Evolutionary conservation across 306 rosid species (phyloP).

Genomic region (Hylodesmum podocarpum): DNA sequence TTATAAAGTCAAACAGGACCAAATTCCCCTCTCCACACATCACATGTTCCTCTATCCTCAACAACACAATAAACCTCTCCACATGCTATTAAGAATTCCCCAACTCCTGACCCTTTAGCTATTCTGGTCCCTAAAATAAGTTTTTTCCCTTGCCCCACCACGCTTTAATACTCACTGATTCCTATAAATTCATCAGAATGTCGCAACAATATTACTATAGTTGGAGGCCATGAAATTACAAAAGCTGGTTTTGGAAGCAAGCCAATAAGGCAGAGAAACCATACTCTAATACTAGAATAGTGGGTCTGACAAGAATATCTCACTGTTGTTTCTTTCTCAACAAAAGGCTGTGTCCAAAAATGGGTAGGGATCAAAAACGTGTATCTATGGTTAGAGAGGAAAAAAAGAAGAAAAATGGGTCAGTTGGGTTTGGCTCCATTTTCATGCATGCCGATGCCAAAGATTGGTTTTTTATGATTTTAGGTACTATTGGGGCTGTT

Average conservation of each 20-base stretch:
- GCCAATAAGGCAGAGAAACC: not conserved
- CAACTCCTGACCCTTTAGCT: not conserved
- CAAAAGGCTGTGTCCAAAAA: not conserved
- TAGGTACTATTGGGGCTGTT: constrained; percentile 55
- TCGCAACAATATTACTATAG: not conserved
- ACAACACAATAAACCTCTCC: constrained; percentile 8
- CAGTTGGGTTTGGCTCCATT: constrained; percentile 44
- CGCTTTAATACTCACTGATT: not conserved
- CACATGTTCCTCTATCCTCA: not conserved
- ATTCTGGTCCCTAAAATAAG: not conserved
- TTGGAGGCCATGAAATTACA: not conserved
- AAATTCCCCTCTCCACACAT: constrained; percentile 10
- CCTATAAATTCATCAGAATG: constrained; percentile 30
- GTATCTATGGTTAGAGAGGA: not conserved
- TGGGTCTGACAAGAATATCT: constrained; percentile 11
- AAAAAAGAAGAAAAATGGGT: constrained; percentile 30
- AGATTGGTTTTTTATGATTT: constrained; percentile 49
- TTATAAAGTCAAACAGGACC: constrained; percentile 21
- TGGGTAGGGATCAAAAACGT: constrained; percentile 22
- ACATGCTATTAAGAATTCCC: constrained; percentile 17
- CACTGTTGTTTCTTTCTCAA: constrained; percentile 19
- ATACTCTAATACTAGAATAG: not conserved
- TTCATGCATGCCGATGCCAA: constrained; percentile 63
- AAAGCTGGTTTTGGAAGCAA: constrained; percentile 24
- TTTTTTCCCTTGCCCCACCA: constrained; percentile 26